Evolutionary conservation across 2,329 filamentous ascomycete genomes (phyloP).

Genomic region (Penicillium fuscoglaucum): DNA sequence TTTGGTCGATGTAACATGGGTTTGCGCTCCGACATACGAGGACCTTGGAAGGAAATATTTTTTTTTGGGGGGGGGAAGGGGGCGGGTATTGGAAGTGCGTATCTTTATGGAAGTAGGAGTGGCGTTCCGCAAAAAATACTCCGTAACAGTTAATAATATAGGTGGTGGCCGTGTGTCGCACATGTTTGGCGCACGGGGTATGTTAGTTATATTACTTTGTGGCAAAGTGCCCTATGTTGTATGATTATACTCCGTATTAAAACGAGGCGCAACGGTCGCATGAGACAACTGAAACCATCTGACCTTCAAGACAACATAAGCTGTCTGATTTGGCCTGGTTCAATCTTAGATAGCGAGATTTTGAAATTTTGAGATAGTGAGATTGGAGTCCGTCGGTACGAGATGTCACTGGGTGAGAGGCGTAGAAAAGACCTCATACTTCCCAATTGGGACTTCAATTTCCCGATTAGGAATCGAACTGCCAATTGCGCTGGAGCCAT

Average conservation of each 20-base stretch:
- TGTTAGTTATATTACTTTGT: neutral
- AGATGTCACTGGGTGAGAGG: neutral
- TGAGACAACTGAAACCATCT: neutral
- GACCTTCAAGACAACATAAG: neutral
- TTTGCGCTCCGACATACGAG: neutral
- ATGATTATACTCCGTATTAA: neutral
- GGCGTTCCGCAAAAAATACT: neutral
- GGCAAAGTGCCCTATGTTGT: neutral
- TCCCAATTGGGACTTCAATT: neutral
- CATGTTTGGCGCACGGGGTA: neutral
- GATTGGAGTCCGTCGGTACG: neutral
- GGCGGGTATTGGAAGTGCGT: neutral
- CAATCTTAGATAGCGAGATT: neutral
- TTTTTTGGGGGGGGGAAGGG: neutral
- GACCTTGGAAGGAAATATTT: neutral
- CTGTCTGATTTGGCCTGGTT: neutral
- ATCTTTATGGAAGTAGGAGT: neutral
- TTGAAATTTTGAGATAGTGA: neutral
- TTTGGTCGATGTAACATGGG: constrained; percentile 2
- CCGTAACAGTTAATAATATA: no score
- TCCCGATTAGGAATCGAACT: neutral
- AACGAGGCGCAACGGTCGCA: neutral
- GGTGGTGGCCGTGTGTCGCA: neutral
- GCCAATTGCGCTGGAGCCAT: neutral
- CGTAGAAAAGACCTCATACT: neutral